phyloP scores from a whole-genome alignment of 148 eudicot genomes.

The Suaeda aralocaspica region DNA sequence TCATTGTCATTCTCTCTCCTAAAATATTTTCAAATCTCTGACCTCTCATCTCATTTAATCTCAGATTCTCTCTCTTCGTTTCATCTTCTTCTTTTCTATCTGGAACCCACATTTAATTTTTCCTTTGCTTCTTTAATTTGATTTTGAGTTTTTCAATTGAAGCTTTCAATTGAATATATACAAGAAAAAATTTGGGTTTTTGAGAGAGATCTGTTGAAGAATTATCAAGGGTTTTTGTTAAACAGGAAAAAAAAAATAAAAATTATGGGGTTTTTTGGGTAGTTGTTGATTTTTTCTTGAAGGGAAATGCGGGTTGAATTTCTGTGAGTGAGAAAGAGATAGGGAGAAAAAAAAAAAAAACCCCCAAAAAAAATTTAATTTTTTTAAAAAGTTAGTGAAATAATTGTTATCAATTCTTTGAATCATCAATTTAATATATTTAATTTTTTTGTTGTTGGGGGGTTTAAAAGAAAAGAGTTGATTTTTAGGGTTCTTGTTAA shows the following conservation, averaged over 20 bases:
- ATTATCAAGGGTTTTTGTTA: neutral
- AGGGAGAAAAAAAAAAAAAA: neutral
- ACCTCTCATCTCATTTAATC: slow-evolving; percentile 3
- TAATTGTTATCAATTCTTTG: neutral
- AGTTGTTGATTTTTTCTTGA: slow-evolving; percentile 9
- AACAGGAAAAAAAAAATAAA: no score
- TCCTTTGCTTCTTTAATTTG: neutral
- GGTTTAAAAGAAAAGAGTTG: neutral
- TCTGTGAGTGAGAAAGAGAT: neutral
- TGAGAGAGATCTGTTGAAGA: neutral
- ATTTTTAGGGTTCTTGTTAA: slow-evolving; percentile 16
- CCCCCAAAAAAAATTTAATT: neutral
- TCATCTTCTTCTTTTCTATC: neutral
- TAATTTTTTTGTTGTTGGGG: neutral
- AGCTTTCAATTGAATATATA: neutral
- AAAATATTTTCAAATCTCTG: slow-evolving; percentile 13
- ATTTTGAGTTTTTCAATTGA: neutral
- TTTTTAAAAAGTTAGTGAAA: neutral
- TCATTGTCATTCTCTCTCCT: neutral
- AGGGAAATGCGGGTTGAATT: slow-evolving; percentile 45
- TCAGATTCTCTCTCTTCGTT: slow-evolving; percentile 6
- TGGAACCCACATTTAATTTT: slow-evolving; percentile 9
- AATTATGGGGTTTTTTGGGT: neutral
- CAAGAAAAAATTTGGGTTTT: neutral
- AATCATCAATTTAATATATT: neutral